phyloP scores from a whole-genome alignment of 2,329 filamentous ascomycete species.

The Botrytis squamosa region DNA sequence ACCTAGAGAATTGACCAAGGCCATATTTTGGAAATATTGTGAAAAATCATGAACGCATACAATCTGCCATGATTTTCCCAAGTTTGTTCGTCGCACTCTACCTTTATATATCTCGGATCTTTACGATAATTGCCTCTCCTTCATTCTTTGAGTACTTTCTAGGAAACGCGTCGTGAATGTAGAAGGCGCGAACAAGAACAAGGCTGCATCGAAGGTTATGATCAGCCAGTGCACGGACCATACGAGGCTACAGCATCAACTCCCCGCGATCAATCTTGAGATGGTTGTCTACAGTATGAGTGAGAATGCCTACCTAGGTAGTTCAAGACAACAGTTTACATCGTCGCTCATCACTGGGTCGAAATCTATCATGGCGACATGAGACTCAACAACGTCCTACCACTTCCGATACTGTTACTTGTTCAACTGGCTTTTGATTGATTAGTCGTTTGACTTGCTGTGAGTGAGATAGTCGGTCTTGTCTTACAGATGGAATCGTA shows the following conservation, averaged over 20 bases:
- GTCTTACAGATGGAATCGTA: background rate
- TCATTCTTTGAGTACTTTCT: background rate
- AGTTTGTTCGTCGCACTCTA: background rate
- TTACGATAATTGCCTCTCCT: background rate
- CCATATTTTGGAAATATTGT: slow-evolving; percentile 58
- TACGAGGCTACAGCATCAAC: background rate
- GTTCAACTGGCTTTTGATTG: background rate
- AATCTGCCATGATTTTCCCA: slow-evolving; percentile 8
- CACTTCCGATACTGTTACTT: background rate
- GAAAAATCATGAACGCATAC: slow-evolving; percentile 27
- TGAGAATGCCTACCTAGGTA: too few species aligned
- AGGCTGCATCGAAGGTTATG: background rate
- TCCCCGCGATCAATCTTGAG: background rate
- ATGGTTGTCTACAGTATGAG: background rate
- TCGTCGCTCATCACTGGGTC: background rate
- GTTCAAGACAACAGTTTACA: background rate
- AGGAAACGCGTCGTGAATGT: background rate
- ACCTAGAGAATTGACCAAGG: slow-evolving; percentile 84
- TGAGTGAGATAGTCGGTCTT: background rate
- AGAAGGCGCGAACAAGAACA: background rate
- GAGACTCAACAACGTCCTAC: background rate
- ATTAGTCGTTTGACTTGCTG: background rate
- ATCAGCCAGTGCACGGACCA: too few species aligned
- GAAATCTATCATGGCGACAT: background rate
- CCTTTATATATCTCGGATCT: background rate